Conservation (phyloP, 169 alveolate genomes). For the Plasmodium reichenowi region DNA sequence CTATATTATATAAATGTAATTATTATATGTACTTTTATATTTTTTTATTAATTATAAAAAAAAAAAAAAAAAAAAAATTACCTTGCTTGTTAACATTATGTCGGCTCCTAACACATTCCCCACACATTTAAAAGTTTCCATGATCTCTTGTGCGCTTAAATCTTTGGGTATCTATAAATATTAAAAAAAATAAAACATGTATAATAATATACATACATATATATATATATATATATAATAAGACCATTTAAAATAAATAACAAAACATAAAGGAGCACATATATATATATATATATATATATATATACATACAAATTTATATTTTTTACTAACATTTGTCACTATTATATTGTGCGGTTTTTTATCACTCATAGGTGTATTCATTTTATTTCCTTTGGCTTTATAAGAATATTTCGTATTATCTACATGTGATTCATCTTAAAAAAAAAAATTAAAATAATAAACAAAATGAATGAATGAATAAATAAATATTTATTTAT, state of each 20-base stretch:
- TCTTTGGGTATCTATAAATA: constrained; percentile 51
- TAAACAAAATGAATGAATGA: not conserved
- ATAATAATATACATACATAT: not conserved
- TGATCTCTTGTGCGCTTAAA: constrained; percentile 33
- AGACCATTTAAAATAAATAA: not conserved
- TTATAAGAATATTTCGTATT: constrained; percentile 39
- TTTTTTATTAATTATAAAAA: not conserved
- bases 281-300: not conserved
- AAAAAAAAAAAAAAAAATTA: constrained; percentile 23
- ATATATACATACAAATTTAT: not conserved
- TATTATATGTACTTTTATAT: too few species aligned
- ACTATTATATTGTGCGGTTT: constrained; percentile 68
- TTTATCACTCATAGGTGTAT: constrained; percentile 15
- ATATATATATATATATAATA: constrained; percentile 3
- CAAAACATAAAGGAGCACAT: not conserved
- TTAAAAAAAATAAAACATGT: not conserved
- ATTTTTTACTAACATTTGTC: constrained; percentile 46
- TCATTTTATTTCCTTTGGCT: constrained; percentile 29
- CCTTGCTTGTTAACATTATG: constrained; percentile 72
- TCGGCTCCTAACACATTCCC: constrained; percentile 69
- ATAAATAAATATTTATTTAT: not conserved
- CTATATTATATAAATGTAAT: too few species aligned
- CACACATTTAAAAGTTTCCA: constrained; percentile 64
- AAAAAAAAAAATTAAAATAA: constrained; percentile 1
- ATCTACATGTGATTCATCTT: constrained; percentile 34